phyloP scores from a whole-genome alignment of 768 basidiomycete species.

The Mycena galopus region DNA sequence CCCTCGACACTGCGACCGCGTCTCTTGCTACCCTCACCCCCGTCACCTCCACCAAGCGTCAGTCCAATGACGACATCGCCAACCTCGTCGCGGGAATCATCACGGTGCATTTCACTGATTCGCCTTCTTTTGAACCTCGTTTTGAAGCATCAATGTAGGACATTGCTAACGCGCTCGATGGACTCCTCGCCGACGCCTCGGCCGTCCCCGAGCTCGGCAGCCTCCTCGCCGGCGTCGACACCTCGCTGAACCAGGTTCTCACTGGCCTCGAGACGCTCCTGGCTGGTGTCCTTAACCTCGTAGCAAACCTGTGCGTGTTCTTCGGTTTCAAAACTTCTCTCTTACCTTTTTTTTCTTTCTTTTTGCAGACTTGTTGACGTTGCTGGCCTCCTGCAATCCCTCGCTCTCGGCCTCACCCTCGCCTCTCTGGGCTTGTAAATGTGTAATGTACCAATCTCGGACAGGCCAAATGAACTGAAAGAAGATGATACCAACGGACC shows the following conservation, averaged over 20 bases:
- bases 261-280: conserved; percentile 43
- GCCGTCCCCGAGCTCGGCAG: conserved; percentile 41
- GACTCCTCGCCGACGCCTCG: conserved; percentile 35
- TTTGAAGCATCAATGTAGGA: conserved; percentile 35
- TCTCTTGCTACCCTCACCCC: conserved; percentile 35
- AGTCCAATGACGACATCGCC: conserved; percentile 43
- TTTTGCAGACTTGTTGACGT: conserved; percentile 37
- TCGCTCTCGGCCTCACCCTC: conserved; percentile 37
- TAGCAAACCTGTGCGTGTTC: conserved; percentile 40
- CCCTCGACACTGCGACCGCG: conserved; percentile 40
- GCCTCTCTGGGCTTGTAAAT: conserved; percentile 34
- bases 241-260: conserved; percentile 42
- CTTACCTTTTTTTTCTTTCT: background rate
- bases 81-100: conserved; percentile 36
- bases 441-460: no score
- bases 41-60: conserved; percentile 36
- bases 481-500: no score
- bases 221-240: conserved; percentile 42
- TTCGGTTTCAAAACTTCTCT: background rate
- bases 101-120: conserved; percentile 30
- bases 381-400: conserved; percentile 26
- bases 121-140: conserved; percentile 14
- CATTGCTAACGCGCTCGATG: conserved; percentile 39
- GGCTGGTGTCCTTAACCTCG: conserved; percentile 46
- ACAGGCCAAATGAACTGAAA: no score